phyloP scores from a whole-genome alignment of 805 yeast species.

The Isabelozyma gotoi region DNA sequence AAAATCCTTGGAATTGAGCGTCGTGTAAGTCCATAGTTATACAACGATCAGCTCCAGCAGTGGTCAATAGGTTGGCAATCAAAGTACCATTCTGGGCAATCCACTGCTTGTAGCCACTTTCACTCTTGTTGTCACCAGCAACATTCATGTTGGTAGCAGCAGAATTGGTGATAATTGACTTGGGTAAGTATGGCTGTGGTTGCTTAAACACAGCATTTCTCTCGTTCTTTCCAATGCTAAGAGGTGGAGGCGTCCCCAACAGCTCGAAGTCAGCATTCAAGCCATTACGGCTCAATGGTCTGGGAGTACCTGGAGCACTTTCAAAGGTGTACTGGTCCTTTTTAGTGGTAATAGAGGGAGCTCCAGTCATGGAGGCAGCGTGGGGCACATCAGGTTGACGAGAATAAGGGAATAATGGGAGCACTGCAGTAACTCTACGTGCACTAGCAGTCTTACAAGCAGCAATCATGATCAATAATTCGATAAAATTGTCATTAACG shows the following conservation, averaged over 20 bases:
- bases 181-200: constrained; percentile 12
- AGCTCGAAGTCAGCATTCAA: neutral
- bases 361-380: constrained; percentile 61
- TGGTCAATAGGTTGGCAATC: constrained; percentile 79
- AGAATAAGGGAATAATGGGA: constrained; percentile 93
- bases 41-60: constrained; percentile 95
- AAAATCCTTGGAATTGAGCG: constrained; percentile 97
- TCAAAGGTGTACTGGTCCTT: constrained; percentile 47
- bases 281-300: constrained; percentile 32
- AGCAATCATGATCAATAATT: constrained; percentile 77
- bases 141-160: constrained; percentile 32
- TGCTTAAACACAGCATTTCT: constrained; percentile 8
- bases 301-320: constrained; percentile 54
- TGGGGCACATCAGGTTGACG: constrained; percentile 95
- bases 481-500: constrained; percentile 85
- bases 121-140: constrained; percentile 38
- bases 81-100: constrained; percentile 93
- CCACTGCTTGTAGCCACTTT: constrained; percentile 87
- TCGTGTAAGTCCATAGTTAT: constrained; percentile 98
- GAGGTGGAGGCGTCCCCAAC: constrained; percentile 10
- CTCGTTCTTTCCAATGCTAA: neutral
- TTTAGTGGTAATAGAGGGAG: constrained; percentile 48
- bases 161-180: constrained; percentile 29
- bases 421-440: constrained; percentile 81
- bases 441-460: constrained; percentile 94